These are phyloP conservation scores for Rhododendron molle DNA, from an alignment of 148 eudicot genomes.

Conservation along the genomic window DNA sequence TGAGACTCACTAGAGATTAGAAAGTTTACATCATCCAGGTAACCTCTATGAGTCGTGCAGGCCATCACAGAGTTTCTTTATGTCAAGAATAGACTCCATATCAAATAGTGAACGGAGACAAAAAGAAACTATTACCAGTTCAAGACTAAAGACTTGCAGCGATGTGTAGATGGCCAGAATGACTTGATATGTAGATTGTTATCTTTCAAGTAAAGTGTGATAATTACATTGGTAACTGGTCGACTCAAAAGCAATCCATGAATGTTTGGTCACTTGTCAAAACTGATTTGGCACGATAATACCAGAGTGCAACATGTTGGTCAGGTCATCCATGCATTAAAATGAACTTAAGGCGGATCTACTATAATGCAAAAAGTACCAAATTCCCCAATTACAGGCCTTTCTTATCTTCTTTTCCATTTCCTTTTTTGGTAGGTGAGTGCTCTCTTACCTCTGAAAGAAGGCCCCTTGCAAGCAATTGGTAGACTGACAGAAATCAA, in stretches of 20 bases:
- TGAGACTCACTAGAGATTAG: conserved; percentile 16
- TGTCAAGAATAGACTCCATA: background rate
- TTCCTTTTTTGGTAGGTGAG: background rate
- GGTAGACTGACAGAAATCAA: background rate
- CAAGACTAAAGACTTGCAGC: background rate
- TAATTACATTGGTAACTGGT: background rate
- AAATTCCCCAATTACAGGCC: background rate
- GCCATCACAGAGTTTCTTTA: background rate
- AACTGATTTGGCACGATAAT: background rate
- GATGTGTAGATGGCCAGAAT: background rate
- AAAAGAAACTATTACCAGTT: background rate
- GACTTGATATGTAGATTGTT: background rate
- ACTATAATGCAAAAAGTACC: background rate
- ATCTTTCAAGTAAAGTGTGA: background rate
- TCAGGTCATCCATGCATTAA: background rate
- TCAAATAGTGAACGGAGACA: background rate
- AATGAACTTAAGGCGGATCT: background rate
- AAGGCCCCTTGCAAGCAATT: background rate
- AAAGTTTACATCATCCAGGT: conserved; percentile 3
- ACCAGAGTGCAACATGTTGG: background rate
- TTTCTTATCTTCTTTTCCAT: background rate
- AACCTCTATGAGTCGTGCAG: background rate
- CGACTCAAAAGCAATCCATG: background rate
- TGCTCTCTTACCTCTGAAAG: background rate
- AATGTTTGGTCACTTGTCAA: background rate